Base-by-base conservation (phyloP, 352 stramenopile species). In the Elongisporangium undulatum region DNA sequence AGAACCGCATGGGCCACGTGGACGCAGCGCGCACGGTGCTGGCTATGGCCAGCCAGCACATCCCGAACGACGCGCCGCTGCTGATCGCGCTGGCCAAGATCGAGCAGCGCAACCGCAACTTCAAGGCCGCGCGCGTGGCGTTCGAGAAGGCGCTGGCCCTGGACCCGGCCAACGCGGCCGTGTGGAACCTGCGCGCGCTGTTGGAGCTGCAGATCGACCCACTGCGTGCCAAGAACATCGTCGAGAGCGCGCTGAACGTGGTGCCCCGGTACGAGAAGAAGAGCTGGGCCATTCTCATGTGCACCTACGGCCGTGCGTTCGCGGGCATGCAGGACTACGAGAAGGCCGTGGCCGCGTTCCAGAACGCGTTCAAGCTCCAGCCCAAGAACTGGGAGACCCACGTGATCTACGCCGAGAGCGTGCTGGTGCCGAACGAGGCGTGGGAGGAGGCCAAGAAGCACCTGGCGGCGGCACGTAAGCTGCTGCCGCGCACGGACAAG, bases 371-470 rank as follows among this genome's bases (percentile, higher is more conserved):
- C 62, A 87, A 90, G 61, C 67, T 92, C 15, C 58, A 71, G 55
- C 72, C 79, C 17, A 90, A 86, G 65, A 95, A 94, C 68, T 89
- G 75, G 64, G 81, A 92, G 68, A 94, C 86, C 45, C 84, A 95
- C 64, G 62, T 92, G 66, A 90, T 94, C 57, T 92, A 93, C 62
- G 82, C 85, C 34, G 84, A 94, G 59, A 82, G 67, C 59, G 80
- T 94, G 48, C 56, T 94, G 41, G 67, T 71, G 49, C 85, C 85
- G 23, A 91, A 92, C 58, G 75, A 82, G n/a, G 82, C 78, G 16
- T 89, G 75, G 78, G 65, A 56, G 7, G 84, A 94, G 64, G 82
- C 84, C n/a, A 68, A 80, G 51, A 90, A 88, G 53, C 84, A 94
- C 59, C 65, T 89, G 55, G 62, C 79, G 29, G 80, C 82, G 24